phyloP scores from a whole-genome alignment of 805 yeast species.

The Suhomyces emberorum region DNA sequence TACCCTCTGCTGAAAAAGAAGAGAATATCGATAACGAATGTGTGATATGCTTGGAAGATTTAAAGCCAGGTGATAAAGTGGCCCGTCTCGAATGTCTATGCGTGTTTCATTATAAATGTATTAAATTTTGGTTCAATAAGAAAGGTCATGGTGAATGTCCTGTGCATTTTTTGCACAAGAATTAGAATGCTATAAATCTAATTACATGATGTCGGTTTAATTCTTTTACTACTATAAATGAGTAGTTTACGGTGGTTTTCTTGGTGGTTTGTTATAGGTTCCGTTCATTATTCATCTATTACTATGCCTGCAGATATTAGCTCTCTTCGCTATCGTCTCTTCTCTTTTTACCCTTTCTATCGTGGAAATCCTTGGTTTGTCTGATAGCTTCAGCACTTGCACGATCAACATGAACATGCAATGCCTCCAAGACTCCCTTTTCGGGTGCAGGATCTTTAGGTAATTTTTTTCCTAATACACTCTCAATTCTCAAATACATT shows the following conservation, averaged over 20 bases:
- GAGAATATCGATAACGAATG: constrained; percentile 65
- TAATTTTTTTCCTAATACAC: constrained; percentile 75
- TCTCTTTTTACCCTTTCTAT: constrained; percentile 33
- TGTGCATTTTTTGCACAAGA: constrained; percentile 53
- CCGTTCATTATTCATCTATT: too few relatives aligned
- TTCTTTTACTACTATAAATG: too few relatives aligned
- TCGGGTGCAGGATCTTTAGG: constrained; percentile 78
- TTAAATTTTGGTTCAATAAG: constrained; percentile 84
- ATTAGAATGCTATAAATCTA: neutral
- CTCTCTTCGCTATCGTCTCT: too few relatives aligned
- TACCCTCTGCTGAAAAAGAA: constrained; percentile 10
- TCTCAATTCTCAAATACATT: constrained; percentile 82
- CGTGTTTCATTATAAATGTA: constrained; percentile 88
- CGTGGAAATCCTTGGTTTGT: constrained; percentile 67
- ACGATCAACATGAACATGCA: constrained; percentile 85
- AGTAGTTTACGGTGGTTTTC: too few relatives aligned
- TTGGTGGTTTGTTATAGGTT: too few relatives aligned
- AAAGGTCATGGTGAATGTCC: constrained; percentile 88
- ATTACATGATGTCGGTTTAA: neutral
- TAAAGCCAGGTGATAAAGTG: constrained; percentile 80
- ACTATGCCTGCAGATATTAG: too few relatives aligned
- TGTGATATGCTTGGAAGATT: constrained; percentile 89
- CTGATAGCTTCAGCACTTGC: constrained; percentile 89
- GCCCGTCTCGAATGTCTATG: constrained; percentile 93
- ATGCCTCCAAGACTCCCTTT: constrained; percentile 67